These are phyloP conservation scores for Sutorius eximius DNA, from an alignment of 1,284 basidiomycete species.

Conservation along the genomic window DNA sequence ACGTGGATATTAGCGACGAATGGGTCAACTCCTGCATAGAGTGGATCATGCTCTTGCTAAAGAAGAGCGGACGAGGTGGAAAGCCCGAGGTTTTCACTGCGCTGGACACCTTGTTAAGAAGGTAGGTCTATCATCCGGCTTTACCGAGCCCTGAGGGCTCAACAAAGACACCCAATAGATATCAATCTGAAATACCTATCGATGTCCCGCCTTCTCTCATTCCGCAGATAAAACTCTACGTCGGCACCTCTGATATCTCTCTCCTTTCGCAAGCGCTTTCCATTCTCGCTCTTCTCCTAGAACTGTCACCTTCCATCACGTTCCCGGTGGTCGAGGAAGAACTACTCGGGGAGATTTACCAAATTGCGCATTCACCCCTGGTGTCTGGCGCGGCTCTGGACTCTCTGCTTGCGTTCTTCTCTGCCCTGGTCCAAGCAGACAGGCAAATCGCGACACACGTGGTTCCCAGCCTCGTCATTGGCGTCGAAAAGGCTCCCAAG, in stretches of 20 bases:
- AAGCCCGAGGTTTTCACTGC: constrained; percentile 83
- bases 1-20: constrained; percentile 64
- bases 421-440: constrained; percentile 79
- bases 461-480: constrained; percentile 66
- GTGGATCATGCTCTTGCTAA: constrained; percentile 77
- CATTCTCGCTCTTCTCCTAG: constrained; percentile 70
- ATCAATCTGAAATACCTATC: constrained; percentile 61
- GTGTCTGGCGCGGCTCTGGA: constrained; percentile 77
- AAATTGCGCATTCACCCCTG: constrained; percentile 74
- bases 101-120: constrained; percentile 70
- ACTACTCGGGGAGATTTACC: constrained; percentile 68
- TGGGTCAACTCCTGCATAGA: constrained; percentile 83
- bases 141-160: constrained; percentile 5
- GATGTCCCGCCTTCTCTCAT: constrained; percentile 65
- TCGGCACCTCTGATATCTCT: constrained; percentile 72
- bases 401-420: constrained; percentile 79
- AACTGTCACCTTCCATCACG: constrained; percentile 61
- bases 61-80: constrained; percentile 76
- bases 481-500: constrained; percentile 58
- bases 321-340: constrained; percentile 74
- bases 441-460: constrained; percentile 76
- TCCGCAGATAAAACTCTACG: constrained; percentile 71
- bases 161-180: constrained; percentile 41
- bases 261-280: constrained; percentile 76
- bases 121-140: constrained; percentile 41